These are phyloP conservation scores for Rhytidhysteron rufulum DNA, from an alignment of 2,329 filamentous ascomycete genomes.

Conservation along the genomic window DNA sequence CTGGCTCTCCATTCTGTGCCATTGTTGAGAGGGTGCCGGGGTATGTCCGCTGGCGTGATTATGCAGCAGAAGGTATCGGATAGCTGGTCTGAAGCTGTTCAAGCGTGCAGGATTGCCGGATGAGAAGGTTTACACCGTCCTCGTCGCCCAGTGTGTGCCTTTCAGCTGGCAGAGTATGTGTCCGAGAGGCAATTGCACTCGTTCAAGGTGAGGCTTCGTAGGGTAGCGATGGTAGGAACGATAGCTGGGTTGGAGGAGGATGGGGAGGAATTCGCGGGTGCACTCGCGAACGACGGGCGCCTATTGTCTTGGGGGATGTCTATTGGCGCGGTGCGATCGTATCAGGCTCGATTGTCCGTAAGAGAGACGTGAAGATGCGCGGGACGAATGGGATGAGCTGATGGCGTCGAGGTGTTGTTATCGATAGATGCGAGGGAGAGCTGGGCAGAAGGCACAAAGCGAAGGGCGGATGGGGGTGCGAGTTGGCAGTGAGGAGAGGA, in stretches of 20 bases:
- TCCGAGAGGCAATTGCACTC: not conserved
- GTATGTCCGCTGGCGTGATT: constrained; percentile 1
- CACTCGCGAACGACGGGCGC: no score
- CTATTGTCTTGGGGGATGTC: no score
- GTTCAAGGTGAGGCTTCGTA: not conserved
- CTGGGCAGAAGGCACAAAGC: no score
- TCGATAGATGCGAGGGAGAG: no score
- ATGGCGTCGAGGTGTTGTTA: not conserved
- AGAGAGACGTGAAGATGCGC: no score
- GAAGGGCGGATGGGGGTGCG: no score
- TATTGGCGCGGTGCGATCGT: no score
- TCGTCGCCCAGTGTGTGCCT: not conserved
- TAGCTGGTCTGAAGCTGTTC: not conserved
- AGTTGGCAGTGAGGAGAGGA: no score
- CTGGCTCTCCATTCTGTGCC: constrained; percentile 48
- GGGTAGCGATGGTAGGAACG: not conserved
- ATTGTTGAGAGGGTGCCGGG: constrained; percentile 16
- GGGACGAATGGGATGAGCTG: not conserved
- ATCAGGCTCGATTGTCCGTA: no score
- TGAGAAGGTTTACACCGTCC: not conserved
- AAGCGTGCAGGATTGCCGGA: not conserved
- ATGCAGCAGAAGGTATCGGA: constrained; percentile 1
- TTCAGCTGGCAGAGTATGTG: not conserved
- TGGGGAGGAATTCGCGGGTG: no score
- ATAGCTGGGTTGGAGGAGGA: no score